Evolutionary conservation across 1,139 yeast genomes (phyloP), one percentile per base, ranked within the genome.

Genomic region (Kazachstania sp.): DNA sequence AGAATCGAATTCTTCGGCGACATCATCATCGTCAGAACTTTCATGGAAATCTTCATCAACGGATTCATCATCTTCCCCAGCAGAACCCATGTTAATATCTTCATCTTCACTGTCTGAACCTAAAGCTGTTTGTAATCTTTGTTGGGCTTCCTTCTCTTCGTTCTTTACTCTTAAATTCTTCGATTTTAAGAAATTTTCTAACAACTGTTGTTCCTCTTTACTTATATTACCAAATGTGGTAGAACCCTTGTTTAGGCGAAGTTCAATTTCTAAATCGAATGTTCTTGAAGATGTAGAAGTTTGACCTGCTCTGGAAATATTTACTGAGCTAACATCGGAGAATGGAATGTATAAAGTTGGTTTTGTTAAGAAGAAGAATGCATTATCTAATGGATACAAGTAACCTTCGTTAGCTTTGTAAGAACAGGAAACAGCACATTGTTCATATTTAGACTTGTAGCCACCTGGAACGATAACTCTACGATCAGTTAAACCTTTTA

Each of bases 321-420:
- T 81, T 34, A 92, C 80, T 42, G 73, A 75, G 47, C 82, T 73
- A 43, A 92, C 79, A 59, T 92, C 97, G 1, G 84, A 72, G 65
- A 81, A 84, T 47, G 97, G 96, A 54, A 92, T 86, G 65, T 86
- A 86, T 40, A 92, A 79, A 0, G 97, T 88, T 44, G 98, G 97
- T 65, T 94, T 94, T 31, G 97, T 90, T 39, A 92, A 83, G 64
- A 92, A 92, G 55, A 92, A 71, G 63, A 92, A 81, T 49, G 95
- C 86, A 67, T 87, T 85, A 56, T 94, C 98, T 52, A 92, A 75
- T 18, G 95, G 90, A 66, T 86, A 92, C 50, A 92, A 71, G 58
- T 87, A 85, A 37, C 98, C 98, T 70, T 92, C 98, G 45, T 87
- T 85, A 0, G 97, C 98, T 68, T 90, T 92, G 57, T 87, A 78